These are phyloP conservation scores for Panicum miliaceum DNA, from an alignment of 176 grass and related monocot species.

Conservation along the genomic window DNA sequence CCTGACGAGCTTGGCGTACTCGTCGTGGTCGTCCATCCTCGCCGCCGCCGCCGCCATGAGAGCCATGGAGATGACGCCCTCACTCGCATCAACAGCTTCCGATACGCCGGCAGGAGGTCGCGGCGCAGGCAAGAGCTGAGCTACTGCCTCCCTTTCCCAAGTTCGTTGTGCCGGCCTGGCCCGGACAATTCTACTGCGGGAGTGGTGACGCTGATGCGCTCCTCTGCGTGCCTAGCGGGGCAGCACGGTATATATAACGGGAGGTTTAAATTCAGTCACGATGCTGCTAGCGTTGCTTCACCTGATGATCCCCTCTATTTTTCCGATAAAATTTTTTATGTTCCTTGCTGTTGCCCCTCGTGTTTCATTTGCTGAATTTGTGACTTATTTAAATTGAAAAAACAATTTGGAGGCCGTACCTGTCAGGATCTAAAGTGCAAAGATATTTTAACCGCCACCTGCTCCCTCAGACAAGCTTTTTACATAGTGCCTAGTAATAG, in stretches of 20 bases:
- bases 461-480: neutral
- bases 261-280: neutral
- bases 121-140: neutral
- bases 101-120: neutral
- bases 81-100: slow-evolving; percentile 39
- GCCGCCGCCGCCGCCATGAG: slow-evolving; percentile 25
- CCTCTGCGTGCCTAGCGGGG: neutral
- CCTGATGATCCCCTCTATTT: neutral
- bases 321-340: neutral
- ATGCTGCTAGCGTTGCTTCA: neutral
- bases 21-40: slow-evolving; percentile 59
- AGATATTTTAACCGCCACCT: slow-evolving; percentile 2
- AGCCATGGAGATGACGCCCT: slow-evolving; percentile 28
- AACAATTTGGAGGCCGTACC: neutral
- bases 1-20: slow-evolving; percentile 80
- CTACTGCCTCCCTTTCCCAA: neutral
- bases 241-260: neutral
- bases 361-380: neutral
- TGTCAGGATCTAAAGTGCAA: neutral
- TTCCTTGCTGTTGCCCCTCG: slow-evolving; percentile 11
- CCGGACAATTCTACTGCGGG: slow-evolving; percentile 3
- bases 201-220: slow-evolving; percentile 3
- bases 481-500: neutral
- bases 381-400: neutral
- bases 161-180: neutral